phyloP scores from a whole-genome alignment of 2,329 filamentous ascomycete species.

The Tolypocladium ovalisporum region DNA sequence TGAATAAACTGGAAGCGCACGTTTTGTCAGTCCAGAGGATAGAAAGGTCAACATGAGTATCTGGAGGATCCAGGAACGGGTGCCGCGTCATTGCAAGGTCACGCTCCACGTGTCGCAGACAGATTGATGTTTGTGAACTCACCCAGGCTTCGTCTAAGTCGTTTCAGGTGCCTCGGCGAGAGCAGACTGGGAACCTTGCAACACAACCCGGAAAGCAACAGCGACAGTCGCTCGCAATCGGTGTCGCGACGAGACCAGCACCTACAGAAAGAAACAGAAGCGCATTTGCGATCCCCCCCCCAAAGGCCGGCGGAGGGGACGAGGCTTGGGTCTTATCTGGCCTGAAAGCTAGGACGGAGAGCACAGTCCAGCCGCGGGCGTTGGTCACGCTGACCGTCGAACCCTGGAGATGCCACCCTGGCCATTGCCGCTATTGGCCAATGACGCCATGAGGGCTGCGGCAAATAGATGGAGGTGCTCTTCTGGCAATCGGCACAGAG shows the following conservation, averaged over 20 bases:
- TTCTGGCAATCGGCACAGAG: not conserved
- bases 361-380: not conserved
- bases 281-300: not conserved
- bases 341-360: not conserved
- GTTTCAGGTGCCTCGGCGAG: not conserved
- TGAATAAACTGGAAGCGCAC: not conserved
- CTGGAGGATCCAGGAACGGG: not conserved
- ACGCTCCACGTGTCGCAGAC: not conserved
- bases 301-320: not conserved
- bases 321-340: not conserved
- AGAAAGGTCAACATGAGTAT: not conserved
- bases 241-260: not conserved
- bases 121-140: not conserved
- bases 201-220: not conserved
- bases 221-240: not conserved
- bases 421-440: not conserved
- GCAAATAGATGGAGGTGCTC: not conserved
- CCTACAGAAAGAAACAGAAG: not conserved
- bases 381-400: not conserved
- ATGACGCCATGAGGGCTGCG: not conserved
- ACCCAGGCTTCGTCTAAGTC: not conserved
- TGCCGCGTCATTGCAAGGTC: not conserved
- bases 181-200: not conserved
- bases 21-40: not conserved
- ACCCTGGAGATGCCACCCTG: not conserved